Conservation (phyloP, 2,329 filamentous ascomycete genomes). For the Aureobasidium sp. region DNA sequence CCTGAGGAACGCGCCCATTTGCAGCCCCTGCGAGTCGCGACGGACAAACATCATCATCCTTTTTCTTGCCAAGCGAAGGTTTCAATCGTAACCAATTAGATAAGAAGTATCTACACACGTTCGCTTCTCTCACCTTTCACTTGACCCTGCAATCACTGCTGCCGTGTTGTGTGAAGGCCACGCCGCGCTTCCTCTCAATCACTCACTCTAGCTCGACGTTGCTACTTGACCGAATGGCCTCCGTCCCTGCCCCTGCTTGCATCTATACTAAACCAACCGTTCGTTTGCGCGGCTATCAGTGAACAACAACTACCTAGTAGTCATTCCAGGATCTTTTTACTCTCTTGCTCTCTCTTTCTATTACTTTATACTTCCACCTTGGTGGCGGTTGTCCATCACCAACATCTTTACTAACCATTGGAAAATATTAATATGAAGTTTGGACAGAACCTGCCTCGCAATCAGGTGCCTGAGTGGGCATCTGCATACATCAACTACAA, state of each 20-base stretch:
- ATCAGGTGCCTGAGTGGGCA: slow-evolving; percentile 83
- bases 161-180: neutral
- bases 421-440: slow-evolving; percentile 33
- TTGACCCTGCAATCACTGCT: neutral
- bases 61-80: neutral
- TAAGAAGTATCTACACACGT: slow-evolving; percentile 2
- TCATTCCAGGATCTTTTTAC: no score
- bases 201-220: neutral
- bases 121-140: neutral
- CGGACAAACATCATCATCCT: slow-evolving; percentile 8
- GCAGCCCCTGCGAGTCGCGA: slow-evolving; percentile 1
- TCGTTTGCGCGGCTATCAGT: slow-evolving; percentile 11
- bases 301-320: neutral
- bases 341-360: no score
- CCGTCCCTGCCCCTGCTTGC: neutral
- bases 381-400: neutral
- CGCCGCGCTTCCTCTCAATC: neutral
- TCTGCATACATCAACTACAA: slow-evolving; percentile 83
- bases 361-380: no score
- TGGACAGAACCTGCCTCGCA: slow-evolving; percentile 56
- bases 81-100: neutral
- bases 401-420: neutral
- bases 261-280: slow-evolving; percentile 10
- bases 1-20: neutral
- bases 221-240: slow-evolving; percentile 9